These are phyloP conservation scores for Phytophthora sp. DNA, from an alignment of 352 stramenopile genomes.

Conservation along the genomic window DNA sequence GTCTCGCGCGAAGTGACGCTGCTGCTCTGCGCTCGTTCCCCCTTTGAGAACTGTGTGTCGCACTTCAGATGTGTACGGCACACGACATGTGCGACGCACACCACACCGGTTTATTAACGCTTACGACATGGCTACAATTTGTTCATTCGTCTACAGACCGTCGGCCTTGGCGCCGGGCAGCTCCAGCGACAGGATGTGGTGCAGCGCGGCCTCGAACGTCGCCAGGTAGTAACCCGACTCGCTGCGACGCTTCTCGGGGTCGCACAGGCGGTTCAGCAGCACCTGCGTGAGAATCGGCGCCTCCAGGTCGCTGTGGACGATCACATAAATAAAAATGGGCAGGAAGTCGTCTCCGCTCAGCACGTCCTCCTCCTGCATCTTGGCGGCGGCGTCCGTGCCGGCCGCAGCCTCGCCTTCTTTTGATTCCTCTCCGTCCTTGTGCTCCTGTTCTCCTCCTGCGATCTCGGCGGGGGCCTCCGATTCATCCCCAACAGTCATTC, in stretches of 20 bases:
- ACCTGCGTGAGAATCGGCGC: slow-evolving; percentile 83
- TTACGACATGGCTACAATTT: slow-evolving; percentile 22
- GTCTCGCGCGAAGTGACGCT: slow-evolving; percentile 24
- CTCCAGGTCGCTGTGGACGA: slow-evolving; percentile 80
- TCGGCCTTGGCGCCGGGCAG: slow-evolving; percentile 27
- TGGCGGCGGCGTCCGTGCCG: not conserved
- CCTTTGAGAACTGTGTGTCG: slow-evolving; percentile 2
- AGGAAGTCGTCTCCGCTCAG: slow-evolving; percentile 87
- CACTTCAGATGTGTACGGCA: not conserved
- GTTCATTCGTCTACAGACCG: slow-evolving; percentile 21
- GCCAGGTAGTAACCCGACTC: slow-evolving; percentile 90
- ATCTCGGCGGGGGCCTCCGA: slow-evolving; percentile 20
- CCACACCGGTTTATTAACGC: slow-evolving; percentile 7
- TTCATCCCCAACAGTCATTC: slow-evolving; percentile 35
- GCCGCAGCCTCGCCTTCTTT: slow-evolving; percentile 12
- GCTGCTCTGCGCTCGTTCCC: slow-evolving; percentile 15
- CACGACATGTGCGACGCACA: no score
- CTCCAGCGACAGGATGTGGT: slow-evolving; percentile 81
- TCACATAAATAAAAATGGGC: slow-evolving; percentile 91
- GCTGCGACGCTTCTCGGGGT: slow-evolving; percentile 83
- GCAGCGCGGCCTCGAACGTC: slow-evolving; percentile 81
- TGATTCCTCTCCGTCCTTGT: slow-evolving; percentile 5
- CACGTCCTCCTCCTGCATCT: slow-evolving; percentile 62
- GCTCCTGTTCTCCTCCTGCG: slow-evolving; percentile 2
- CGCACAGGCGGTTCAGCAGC: slow-evolving; percentile 82